These are phyloP conservation scores for Epicoccum sorghinum DNA, from an alignment of 2,329 filamentous ascomycete species.

Conservation along the genomic window DNA sequence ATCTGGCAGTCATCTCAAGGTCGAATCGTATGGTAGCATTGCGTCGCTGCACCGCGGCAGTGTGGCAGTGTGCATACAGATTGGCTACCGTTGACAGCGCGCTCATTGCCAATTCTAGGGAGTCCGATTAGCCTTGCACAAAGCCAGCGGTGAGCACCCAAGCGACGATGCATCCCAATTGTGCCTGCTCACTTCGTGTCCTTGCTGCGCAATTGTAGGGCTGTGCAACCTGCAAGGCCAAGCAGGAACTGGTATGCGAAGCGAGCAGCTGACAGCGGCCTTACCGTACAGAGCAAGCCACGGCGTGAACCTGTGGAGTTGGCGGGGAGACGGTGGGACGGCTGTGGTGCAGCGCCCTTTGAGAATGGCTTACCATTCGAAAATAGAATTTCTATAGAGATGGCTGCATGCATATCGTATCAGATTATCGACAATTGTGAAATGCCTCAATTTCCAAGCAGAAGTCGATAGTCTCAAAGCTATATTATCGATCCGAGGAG, in stretches of 20 bases:
- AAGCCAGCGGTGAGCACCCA: slow-evolving; percentile 10
- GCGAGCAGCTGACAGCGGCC: slow-evolving; percentile 27
- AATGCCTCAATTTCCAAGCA: background rate
- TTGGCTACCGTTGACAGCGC: slow-evolving; percentile 6
- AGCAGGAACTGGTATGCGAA: slow-evolving; percentile 19
- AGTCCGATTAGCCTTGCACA: slow-evolving; percentile 10
- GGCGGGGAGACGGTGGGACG: slow-evolving; percentile 13
- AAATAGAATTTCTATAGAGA: slow-evolving; percentile 7
- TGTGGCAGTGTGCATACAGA: slow-evolving; percentile 11
- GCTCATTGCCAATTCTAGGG: slow-evolving; percentile 3
- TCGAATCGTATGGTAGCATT: slow-evolving; percentile 15
- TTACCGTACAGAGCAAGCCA: slow-evolving; percentile 18
- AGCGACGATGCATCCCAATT: background rate
- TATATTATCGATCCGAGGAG: background rate
- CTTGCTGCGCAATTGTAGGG: slow-evolving; percentile 25
- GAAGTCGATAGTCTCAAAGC: background rate
- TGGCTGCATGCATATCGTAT: background rate
- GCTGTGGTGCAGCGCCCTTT: slow-evolving; percentile 5
- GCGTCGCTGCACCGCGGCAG: slow-evolving; percentile 6
- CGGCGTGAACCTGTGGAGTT: slow-evolving; percentile 21
- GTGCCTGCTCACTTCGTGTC: background rate
- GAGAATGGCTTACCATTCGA: background rate
- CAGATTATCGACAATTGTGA: background rate
- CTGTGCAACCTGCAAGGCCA: slow-evolving; percentile 23
- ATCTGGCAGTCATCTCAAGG: slow-evolving; percentile 13